A percentile compares a stretch with the other conserved stretches of the same genome.
phyloP scores from a whole-genome alignment of 306 rosid genomes.

The Quercus variabilis region DNA sequence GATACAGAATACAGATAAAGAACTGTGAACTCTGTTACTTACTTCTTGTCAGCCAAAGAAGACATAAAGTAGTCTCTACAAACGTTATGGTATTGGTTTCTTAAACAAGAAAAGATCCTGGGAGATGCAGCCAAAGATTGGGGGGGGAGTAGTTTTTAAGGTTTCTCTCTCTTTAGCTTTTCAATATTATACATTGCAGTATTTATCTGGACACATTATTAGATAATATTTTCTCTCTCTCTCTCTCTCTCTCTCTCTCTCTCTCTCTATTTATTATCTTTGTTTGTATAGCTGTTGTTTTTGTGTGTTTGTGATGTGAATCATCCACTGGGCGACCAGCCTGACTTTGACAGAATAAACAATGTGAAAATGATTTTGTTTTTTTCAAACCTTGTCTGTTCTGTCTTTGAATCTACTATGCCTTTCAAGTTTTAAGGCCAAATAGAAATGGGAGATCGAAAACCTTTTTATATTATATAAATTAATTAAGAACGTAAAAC shows the following conservation, averaged over 20 bases:
- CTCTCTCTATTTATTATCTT: background rate
- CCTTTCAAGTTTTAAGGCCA: background rate
- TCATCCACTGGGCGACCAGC: constrained; percentile 34
- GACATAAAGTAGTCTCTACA: constrained; percentile 21
- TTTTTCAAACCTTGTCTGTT: constrained; percentile 32
- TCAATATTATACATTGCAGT: constrained; percentile 18
- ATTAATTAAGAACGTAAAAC: constrained; percentile 16
- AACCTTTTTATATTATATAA: constrained; percentile 14
- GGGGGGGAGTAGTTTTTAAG: constrained; percentile 21
- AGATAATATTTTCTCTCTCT: constrained; percentile 15
- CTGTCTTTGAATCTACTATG: constrained; percentile 32
- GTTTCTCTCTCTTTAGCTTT: constrained; percentile 31
- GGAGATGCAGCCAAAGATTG: constrained; percentile 56
- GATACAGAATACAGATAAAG: constrained; percentile 1
- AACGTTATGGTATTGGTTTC: constrained; percentile 24
- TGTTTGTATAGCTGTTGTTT: constrained; percentile 10
- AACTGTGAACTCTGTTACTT: constrained; percentile 14
- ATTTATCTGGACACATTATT: constrained; percentile 25
- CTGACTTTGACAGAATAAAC: constrained; percentile 36
- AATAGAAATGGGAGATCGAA: background rate
- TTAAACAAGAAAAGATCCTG: constrained; percentile 32
- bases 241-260: background rate
- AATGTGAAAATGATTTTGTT: constrained; percentile 6
- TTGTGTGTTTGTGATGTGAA: constrained; percentile 27
- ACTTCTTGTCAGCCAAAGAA: constrained; percentile 19